Evolutionary conservation across 2,329 filamentous ascomycete genomes (phyloP), one percentile per base, ranked within the genome.

Genomic region (Trichophyton mentagrophytes): DNA sequence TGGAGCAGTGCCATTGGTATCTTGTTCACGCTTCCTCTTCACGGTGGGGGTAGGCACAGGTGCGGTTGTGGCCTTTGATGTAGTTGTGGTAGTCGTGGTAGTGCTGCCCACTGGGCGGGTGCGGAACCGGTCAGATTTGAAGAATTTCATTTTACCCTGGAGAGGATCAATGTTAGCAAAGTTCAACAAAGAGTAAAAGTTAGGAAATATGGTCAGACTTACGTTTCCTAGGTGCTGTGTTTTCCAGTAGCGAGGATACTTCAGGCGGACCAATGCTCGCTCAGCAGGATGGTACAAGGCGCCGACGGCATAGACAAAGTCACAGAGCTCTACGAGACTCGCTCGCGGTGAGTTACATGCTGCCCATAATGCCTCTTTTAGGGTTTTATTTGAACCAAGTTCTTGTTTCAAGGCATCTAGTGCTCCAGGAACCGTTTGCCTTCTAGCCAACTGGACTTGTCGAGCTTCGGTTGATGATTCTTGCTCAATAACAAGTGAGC

Each of bases 351-450:
- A 80, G 58, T 74, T 77, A 65, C 82, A 77, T 2, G 82, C 83
- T 60, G 79, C 75, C 77, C 82, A 84, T 3, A 86, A 68, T 11
- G 78, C 77, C 44, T 79, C 69, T 65, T 79, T 79, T 60, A 86
- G 74, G 2, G 71, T 68, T 40, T 74, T 63, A 57, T 84, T 78
- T 5, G 72, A 67, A 2, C 73, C 73, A 17, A 86, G 65, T 59
- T 83, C 80, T 38, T 70, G 69, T 67, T 80, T 84, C 42, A 86
- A 70, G 1, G 80, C 82, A 33, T 75, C 75, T 25, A 84, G 70
- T 4, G 84, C 84, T 36, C 82, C 82, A 30, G 80, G 77, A n/a
- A 85, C 73, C 2, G 78, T 83, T 64, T 80, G 78, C 64, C 76
- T 79, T 57, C 83, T 77, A 1, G 78, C 80, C 27, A 82, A 72